Conservation (phyloP, 192 early-diverging fungal genomes). For the Hyaloraphidium curvatum region DNA sequence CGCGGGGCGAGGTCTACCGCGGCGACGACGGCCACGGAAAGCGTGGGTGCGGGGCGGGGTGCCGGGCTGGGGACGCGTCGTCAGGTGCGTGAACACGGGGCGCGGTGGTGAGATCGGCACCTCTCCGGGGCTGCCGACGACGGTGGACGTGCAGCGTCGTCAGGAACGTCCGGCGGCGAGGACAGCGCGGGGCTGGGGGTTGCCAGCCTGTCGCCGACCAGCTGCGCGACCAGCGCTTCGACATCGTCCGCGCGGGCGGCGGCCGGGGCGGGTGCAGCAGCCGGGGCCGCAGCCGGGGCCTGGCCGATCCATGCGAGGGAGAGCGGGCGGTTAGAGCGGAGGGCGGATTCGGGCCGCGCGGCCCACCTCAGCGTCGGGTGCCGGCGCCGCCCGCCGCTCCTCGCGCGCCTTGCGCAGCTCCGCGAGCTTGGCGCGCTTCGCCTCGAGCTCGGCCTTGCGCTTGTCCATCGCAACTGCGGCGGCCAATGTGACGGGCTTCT, state of each 20-base stretch:
- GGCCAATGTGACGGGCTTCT: too few species aligned
- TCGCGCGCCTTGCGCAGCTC: conserved; percentile 66
- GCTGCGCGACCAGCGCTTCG: conserved; percentile 67
- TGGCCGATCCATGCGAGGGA: not conserved
- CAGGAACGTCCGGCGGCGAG: conserved; percentile 20
- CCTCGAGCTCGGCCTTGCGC: conserved; percentile 46
- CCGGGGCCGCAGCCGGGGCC: not conserved
- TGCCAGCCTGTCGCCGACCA: conserved; percentile 47
- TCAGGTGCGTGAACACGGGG: conserved; percentile 20
- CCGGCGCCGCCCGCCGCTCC: conserved; percentile 28
- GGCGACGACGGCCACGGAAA: conserved; percentile 51
- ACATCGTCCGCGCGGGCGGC: conserved; percentile 39
- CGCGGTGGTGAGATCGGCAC: conserved; percentile 2
- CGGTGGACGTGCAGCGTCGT: conserved; percentile 21
- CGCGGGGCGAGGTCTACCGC: conserved; percentile 71
- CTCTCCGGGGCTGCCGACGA: conserved; percentile 1
- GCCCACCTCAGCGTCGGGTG: not conserved
- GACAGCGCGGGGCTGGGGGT: conserved; percentile 15
- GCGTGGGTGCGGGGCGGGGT: conserved; percentile 29
- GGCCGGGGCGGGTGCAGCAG: conserved; percentile 1
- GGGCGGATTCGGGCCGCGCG: conserved; percentile 4
- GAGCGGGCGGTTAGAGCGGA: not conserved
- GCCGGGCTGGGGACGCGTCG: conserved; percentile 8
- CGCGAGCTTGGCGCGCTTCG: conserved; percentile 77
- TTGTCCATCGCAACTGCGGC: too few species aligned